Base-by-base conservation (phyloP, 2,329 filamentous ascomycete species). In the Fusarium sp. region DNA sequence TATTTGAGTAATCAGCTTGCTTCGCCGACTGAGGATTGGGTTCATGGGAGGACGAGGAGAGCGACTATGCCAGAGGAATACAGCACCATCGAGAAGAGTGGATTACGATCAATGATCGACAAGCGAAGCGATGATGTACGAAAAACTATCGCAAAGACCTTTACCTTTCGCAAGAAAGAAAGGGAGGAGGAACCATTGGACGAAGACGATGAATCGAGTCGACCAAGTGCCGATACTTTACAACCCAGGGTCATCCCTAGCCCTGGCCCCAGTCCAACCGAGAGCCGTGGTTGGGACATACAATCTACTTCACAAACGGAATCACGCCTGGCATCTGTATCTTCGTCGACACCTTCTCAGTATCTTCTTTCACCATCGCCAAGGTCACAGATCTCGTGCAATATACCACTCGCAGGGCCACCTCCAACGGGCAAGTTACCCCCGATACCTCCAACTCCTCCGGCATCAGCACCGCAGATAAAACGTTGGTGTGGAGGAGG, bases 121-220 rank as follows among this genome's bases (percentile, higher is more conserved):
- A 86, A 85, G 77, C 86, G 82, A 71, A 88, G 86, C 70, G 85
- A 87, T n/a, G 82, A 81, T 25, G 83, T 88, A 22, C 80, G 86
- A 40, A 84, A 84, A 48, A 85, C 85, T 0, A 76, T 89, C 3
- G 84, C 83, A 15, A 87, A 87, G 62, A 85, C 84, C 0, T 87
- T 88, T 67, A 78, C 81, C 0, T 87, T 88, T 66, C 82, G 83
- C 13, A 79, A 77, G 52, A 85, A 83, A 74, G 85, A 85, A 72
- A 83, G 83, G 61, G 82, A 84, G 34, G 70, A 70, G 24, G 69
- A 67, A 20, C 34, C 20, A 7, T 30, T 64, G 34, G 61, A 65
- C 30, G 29, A 58, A 47, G 61, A 67, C 2, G 74, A 74, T 32
- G 54, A 58, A 11, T 62, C 69, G 8, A 71, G 69, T 25, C 71